These are phyloP conservation scores for Boletellus ananiceps DNA, from an alignment of 768 basidiomycete species.

Conservation along the genomic window DNA sequence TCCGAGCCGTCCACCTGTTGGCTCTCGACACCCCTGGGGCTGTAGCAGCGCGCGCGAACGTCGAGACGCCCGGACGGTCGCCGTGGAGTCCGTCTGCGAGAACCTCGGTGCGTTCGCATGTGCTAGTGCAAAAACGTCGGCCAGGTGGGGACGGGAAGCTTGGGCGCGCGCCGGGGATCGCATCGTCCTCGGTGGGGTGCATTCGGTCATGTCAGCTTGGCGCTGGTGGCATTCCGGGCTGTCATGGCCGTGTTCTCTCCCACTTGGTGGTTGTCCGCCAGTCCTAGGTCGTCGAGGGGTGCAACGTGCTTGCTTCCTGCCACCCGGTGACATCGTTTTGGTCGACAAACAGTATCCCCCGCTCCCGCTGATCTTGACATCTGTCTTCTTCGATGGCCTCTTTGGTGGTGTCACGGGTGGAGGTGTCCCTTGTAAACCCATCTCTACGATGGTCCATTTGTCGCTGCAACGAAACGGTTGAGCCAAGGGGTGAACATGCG, in stretches of 20 bases:
- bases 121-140: slow-evolving; percentile 14
- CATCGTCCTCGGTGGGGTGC: not conserved
- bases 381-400: not conserved
- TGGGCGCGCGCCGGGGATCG: slow-evolving; percentile 3
- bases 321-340: not conserved
- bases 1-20: slow-evolving; percentile 15
- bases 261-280: not conserved
- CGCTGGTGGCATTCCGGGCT: not conserved
- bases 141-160: slow-evolving; percentile 6
- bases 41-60: not conserved
- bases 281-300: not conserved
- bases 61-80: not conserved
- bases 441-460: slow-evolving; percentile 25
- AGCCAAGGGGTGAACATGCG: not conserved
- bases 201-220: not conserved
- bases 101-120: slow-evolving; percentile 1
- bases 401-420: slow-evolving; percentile 9
- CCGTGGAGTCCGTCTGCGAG: not conserved
- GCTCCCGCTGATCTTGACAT: not conserved
- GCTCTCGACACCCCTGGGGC: not conserved
- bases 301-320: not conserved
- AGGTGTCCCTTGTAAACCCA: slow-evolving; percentile 16
- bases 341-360: not conserved
- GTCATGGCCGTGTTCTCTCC: not conserved
- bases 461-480: slow-evolving; percentile 15